Evolutionary conservation across 2,329 filamentous ascomycete species (phyloP).

Genomic region (Didymella segeticola): DNA sequence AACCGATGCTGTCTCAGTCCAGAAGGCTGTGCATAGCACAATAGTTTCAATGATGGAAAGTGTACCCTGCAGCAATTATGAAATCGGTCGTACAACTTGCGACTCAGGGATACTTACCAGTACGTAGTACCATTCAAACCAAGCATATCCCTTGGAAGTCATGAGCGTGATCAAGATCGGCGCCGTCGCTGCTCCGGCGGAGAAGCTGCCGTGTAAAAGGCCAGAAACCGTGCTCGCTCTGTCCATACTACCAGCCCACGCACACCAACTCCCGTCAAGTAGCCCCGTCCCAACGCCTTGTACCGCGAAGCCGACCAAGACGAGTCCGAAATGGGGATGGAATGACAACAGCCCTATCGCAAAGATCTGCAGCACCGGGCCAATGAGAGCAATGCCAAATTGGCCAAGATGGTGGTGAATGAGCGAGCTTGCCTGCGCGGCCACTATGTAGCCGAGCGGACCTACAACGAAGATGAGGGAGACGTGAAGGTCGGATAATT

Average conservation of each 20-base stretch:
- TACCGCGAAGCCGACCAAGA: slow-evolving; percentile 42
- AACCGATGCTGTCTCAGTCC: slow-evolving; percentile 41
- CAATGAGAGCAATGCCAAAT: slow-evolving; percentile 51
- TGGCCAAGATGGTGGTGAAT: slow-evolving; percentile 53
- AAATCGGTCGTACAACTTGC: background rate
- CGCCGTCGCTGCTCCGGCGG: slow-evolving; percentile 48
- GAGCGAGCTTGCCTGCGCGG: slow-evolving; percentile 49
- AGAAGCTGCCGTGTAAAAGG: slow-evolving; percentile 52
- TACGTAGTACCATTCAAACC: slow-evolving; percentile 52
- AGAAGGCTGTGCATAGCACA: slow-evolving; percentile 47
- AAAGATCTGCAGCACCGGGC: slow-evolving; percentile 48
- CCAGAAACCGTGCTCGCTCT: slow-evolving; percentile 52
- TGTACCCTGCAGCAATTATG: slow-evolving; percentile 16
- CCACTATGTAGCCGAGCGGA: slow-evolving; percentile 54
- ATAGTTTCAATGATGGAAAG: slow-evolving; percentile 24
- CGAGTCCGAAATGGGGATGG: slow-evolving; percentile 41
- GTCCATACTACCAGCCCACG: slow-evolving; percentile 53
- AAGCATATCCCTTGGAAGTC: slow-evolving; percentile 29
- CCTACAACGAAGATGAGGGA: slow-evolving; percentile 55
- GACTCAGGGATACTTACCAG: slow-evolving; percentile 39
- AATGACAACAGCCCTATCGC: slow-evolving; percentile 36
- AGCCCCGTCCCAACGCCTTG: slow-evolving; percentile 51
- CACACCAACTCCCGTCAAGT: slow-evolving; percentile 55
- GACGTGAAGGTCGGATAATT: slow-evolving; percentile 52
- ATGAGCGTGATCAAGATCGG: slow-evolving; percentile 48